Evolutionary conservation across 2,329 filamentous ascomycete species (phyloP).

Genomic region (Endothia cerciana): DNA sequence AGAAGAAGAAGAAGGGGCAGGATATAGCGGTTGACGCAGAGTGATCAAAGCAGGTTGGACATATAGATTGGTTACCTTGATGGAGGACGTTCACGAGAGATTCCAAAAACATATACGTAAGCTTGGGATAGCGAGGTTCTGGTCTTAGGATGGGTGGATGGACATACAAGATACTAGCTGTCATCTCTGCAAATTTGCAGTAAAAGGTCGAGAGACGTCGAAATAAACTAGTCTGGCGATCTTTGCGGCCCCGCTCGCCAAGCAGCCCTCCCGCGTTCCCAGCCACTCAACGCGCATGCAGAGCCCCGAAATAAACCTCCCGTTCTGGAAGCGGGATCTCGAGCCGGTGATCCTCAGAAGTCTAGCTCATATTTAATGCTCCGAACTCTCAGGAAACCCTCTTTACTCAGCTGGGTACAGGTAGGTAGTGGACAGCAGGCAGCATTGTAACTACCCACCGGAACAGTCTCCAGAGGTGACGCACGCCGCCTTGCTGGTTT

Average conservation of each 20-base stretch:
- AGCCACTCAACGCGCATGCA: neutral
- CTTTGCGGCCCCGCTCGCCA: constrained; percentile 2
- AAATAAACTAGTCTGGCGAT: neutral
- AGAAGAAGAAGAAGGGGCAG: too few species aligned
- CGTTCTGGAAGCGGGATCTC: constrained; percentile 7
- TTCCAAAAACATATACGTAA: too few species aligned
- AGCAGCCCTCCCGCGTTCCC: neutral
- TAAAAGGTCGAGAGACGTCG: neutral
- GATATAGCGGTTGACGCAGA: too few species aligned
- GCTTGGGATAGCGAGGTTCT: too few species aligned
- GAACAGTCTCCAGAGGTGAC: neutral
- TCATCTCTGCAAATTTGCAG: neutral
- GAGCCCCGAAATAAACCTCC: neutral
- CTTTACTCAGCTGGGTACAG: neutral
- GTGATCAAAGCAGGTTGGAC: too few species aligned
- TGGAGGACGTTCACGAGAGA: too few species aligned
- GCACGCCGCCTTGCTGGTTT: neutral
- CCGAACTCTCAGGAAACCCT: neutral
- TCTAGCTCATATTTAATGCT: neutral
- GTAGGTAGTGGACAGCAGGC: neutral
- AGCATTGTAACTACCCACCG: neutral
- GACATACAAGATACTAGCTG: neutral
- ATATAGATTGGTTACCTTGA: too few species aligned
- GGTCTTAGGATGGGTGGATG: neutral
- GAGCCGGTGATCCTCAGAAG: neutral